Base-by-base conservation (phyloP, 2,329 filamentous ascomycete species). In the Phaeosphaeriaceae sp. region DNA sequence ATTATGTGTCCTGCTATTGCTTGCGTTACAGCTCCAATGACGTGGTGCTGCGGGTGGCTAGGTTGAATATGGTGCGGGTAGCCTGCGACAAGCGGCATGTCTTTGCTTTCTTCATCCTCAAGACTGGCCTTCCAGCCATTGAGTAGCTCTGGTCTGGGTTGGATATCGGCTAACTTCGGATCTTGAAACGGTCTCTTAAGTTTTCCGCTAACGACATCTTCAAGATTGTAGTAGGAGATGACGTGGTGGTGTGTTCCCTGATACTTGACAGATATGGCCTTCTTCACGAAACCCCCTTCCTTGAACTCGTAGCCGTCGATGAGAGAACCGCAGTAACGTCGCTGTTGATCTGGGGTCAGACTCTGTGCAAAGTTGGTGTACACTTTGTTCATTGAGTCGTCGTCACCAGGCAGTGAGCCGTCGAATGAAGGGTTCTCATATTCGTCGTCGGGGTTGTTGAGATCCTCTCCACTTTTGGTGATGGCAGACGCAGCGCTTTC, bases 291-390 rank as follows among this genome's bases (percentile, higher is more conserved):
- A 0, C 92, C 92, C 1, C 85, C 83, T 12, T 85, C 79, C 66
- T 94, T 94, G 81, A 96, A 96, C 26, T 86, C 85, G 63, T 96
- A 96, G 0, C 88, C 92, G 73, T 96, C 92, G n/a, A 93, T 84
- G 9, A 96, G 79, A 1, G 91, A 95, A 5, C 92, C 92, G 36
- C 94, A 86, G 44, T 92, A 76, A 18, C 82, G 80, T 29, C 85
- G 79, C 63, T 87, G 77, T 75, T 77, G 73, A 50, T 80, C 77
- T 35, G 68, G 65, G 1, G 74, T 77, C 1, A 71, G 60, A 36
- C 73, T 76, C 29, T 70, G 72, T 9, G 64, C 70, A 29, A 71
- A 73, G 53, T 71, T 71, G 15, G 67, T 68, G 35, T 72, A 71
- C 2, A 69, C 66, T 49, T 70, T 72, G 34, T 62, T 67, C 43